A percentile compares a stretch with the other conserved stretches of the same genome.
These are phyloP conservation scores for Tephrocybe sp. DNA, from an alignment of 768 basidiomycete genomes.

Conservation along the genomic window DNA sequence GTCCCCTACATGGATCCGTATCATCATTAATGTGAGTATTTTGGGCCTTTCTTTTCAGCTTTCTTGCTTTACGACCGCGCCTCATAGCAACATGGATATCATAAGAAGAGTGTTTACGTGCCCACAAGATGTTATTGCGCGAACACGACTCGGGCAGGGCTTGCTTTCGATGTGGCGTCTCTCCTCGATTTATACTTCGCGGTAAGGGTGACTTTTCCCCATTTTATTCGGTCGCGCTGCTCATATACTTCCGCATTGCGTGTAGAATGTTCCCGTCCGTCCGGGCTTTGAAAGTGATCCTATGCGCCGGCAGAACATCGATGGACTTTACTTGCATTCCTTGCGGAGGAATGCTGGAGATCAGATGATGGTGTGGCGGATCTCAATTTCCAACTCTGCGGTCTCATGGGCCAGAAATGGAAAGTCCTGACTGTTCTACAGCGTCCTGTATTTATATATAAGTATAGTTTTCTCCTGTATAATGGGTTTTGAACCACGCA, in stretches of 20 bases:
- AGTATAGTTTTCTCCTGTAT: too few species aligned
- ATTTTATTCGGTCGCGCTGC: not conserved
- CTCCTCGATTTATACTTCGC: constrained; percentile 8
- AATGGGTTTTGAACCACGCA: too few species aligned
- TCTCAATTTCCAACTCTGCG: constrained; percentile 5
- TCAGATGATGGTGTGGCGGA: constrained; percentile 7
- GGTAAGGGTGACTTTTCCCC: constrained; percentile 2
- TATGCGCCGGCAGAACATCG: not conserved
- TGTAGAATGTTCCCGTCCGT: not conserved
- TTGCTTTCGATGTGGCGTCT: constrained; percentile 10
- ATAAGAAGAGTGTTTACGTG: constrained; percentile 6
- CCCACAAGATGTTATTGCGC: constrained; percentile 11
- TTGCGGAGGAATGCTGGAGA: constrained; percentile 4
- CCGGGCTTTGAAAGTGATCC: constrained; percentile 4
- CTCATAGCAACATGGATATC: constrained; percentile 12
- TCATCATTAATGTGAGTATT: constrained; percentile 9
- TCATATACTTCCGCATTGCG: too few species aligned
- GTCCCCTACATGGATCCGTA: constrained; percentile 4
- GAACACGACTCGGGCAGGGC: constrained; percentile 10
- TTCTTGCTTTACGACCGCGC: not conserved
- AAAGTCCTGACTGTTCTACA: too few species aligned
- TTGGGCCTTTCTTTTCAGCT: not conserved
- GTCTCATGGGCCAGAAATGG: not conserved
- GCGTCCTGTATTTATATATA: too few species aligned
- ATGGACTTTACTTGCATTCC: constrained; percentile 10